Evolutionary conservation across 2,329 filamentous ascomycete genomes (phyloP), one percentile per base, ranked within the genome.

Genomic region (Cladophialophora chaetospira): DNA sequence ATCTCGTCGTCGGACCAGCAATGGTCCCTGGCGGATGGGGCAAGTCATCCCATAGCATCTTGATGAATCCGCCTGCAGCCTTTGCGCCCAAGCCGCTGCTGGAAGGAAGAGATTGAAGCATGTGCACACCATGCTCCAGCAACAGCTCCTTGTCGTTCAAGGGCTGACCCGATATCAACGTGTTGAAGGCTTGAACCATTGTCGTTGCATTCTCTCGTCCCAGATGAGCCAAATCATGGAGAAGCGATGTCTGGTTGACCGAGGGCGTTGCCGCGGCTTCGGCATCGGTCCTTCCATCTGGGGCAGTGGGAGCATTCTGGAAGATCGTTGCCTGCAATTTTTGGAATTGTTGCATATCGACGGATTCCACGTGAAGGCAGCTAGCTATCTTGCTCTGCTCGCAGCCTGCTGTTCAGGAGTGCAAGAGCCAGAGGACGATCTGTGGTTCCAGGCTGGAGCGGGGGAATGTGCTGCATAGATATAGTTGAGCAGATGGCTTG

Each of bases 41-140:
- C 11, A 82, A 69, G 62, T 81, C 79, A 58, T 77, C 66, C 73
- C 76, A 82, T 3, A 82, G 72, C 78, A 81, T 79, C 4, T 69
- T 70, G 56, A 82, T 80, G 67, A 82, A 82, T 19, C 72, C 73
- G 67, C 79, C 73, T 3, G 78, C 78, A 5, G 79, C 70, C n/a
- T 71, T 74, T 38, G 72, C 65, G 47, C 75, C 73, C n/a, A 81
- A 69, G 10, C 77, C 73, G 62, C 78, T 81, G 67, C 80, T 78
- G 11, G 69, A 60, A 6, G 79, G 79, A n/a, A 81, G 67, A 1
- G 70, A 68, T 60, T 81, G 79, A 17, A 82, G 72, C 76, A 82
- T 79, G 10, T 75, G 67, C 1, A 82, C 78, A 15, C 77, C 79
- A 68, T 81, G 69, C 61, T 82, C 80, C 17, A 80, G 72, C 53